A percentile compares a stretch with the other conserved stretches of the same genome.
Evolutionary conservation across 805 yeast genomes (phyloP).

Genomic region (Torulaspora franciscae): DNA sequence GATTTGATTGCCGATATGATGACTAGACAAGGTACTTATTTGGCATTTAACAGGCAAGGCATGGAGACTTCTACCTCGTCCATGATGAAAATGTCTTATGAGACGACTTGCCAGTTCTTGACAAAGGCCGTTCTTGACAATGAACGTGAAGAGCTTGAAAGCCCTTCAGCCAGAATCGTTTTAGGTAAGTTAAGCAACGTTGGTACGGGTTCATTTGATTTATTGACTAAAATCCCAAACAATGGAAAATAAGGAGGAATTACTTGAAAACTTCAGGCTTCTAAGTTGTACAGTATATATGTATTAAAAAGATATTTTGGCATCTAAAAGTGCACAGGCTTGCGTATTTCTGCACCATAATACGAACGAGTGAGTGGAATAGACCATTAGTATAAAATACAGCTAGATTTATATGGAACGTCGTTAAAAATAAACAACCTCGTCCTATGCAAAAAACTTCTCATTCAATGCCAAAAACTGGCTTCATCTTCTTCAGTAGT

Average conservation of each 20-base stretch:
- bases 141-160: conserved; percentile 78
- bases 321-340: neutral
- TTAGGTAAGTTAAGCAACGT: conserved; percentile 84
- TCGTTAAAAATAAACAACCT: conserved; percentile 1
- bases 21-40: conserved; percentile 97
- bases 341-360: neutral
- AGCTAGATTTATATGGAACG: conserved; percentile 1
- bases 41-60: conserved; percentile 98
- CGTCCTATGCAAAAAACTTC: conserved; percentile 3
- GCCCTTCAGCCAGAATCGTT: conserved; percentile 92
- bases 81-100: conserved; percentile 98
- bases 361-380: conserved; percentile 1
- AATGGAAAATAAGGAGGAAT: neutral
- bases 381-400: conserved; percentile 1
- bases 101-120: conserved; percentile 95
- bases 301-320: neutral
- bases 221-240: conserved; percentile 43
- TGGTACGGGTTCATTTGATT: conserved; percentile 95
- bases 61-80: conserved; percentile 93
- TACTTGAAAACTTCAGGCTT: neutral
- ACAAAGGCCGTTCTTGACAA: conserved; percentile 94
- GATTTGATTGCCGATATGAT: conserved; percentile 97
- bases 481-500: conserved; percentile 79
- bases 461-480: conserved; percentile 71
- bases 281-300: neutral